Evolutionary conservation across 2,329 filamentous ascomycete species (phyloP).

Genomic region (Aspergillus fructus): DNA sequence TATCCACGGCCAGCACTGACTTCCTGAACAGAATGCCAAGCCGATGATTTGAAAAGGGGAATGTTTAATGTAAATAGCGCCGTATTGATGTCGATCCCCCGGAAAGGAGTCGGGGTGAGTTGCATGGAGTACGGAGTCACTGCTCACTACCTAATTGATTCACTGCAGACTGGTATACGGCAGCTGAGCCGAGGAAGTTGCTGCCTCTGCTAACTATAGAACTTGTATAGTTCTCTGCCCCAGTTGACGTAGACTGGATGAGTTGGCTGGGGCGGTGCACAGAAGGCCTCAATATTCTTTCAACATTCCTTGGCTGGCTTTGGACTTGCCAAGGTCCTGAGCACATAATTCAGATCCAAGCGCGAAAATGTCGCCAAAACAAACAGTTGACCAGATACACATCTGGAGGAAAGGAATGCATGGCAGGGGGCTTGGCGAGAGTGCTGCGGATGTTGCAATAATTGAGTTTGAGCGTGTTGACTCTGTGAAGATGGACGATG

Average conservation of each 20-base stretch:
- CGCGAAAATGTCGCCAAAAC: not conserved
- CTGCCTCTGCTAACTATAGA: not conserved
- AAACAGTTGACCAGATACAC: too few species aligned
- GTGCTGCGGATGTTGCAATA: constrained; percentile 4
- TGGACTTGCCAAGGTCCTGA: too few species aligned
- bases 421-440: constrained; percentile 24
- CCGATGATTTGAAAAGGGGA: constrained; percentile 1
- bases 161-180: not conserved
- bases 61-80: not conserved
- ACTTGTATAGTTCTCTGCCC: too few species aligned
- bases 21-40: not conserved
- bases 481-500: not conserved
- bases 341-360: not conserved
- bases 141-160: too few species aligned
- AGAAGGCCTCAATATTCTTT: too few species aligned
- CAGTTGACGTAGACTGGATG: too few species aligned
- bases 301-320: too few species aligned
- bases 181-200: constrained; percentile 16
- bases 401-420: constrained; percentile 24
- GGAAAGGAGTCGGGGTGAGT: too few species aligned
- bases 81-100: not conserved
- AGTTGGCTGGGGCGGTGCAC: too few species aligned
- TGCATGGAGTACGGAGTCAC: too few species aligned
- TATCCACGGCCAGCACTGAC: not conserved
- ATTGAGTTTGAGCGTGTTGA: constrained; percentile 2